Base-by-base conservation (phyloP, 306 rosid genomes). In the Quercus variabilis region DNA sequence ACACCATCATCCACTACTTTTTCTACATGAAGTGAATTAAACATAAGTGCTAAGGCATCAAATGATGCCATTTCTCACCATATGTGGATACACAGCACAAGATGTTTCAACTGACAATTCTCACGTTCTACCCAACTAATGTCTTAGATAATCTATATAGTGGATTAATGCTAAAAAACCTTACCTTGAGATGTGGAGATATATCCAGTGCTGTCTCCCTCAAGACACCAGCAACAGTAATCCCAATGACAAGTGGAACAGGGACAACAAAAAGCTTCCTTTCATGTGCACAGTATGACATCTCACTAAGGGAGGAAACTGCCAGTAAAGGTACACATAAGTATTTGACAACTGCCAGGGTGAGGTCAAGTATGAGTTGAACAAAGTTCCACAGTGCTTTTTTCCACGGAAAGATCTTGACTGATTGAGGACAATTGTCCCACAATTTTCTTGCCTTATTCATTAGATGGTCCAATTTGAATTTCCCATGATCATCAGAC, bases 261-360 rank as follows among this genome's bases (percentile, higher is more conserved):
- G 94, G 92, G 80, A 93, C 88, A 13, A 91, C 79, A 83, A 73
- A 59, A 38, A 95, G 89, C 90, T 91, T 95, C 89, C 78, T 84
- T 83, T 89, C 83, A 77, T 85, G 93, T 1, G 97, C 98, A 68
- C 97, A 95, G 79, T 95, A 95, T 35, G 98, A 93, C 90, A 93
- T 81, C 88, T 93, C 98, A 73, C 97, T 93, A 38, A 95, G 93
- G 35, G 94, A 86, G 71, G 98, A 81, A 64, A 91, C 83, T 1
- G 83, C 76, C 2, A 93, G 81, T 52, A 95, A 73, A 75, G 98
- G 99, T 51, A 93, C 80, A 54, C 80, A 83, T 74, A 95, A 79
- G 89, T 84, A 92, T 38, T 91, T 95, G 74, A 88, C 83, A 71
- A 93, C 97, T 46, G 87, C 82, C 84, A 91, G 73, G 76, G 75